Evolutionary conservation across 768 basidiomycete genomes (phyloP).

Genomic region (Chlorophyllum brunneum): DNA sequence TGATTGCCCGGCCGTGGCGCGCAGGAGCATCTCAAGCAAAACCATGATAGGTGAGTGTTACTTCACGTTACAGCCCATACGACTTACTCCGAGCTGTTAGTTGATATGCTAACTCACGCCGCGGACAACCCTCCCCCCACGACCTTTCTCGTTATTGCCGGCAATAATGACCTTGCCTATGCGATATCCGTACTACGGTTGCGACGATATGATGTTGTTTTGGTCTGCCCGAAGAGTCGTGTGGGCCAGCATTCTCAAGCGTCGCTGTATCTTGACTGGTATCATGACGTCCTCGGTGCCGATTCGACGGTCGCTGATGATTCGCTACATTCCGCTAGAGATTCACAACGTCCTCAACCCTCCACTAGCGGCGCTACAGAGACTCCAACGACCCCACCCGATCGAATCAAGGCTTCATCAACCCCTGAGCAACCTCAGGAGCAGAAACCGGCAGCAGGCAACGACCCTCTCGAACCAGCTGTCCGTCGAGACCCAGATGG

Average conservation of each 20-base stretch:
- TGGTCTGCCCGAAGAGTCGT: slow-evolving; percentile 37
- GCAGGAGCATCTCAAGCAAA: slow-evolving; percentile 9
- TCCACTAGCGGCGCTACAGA: not conserved
- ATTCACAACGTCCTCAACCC: not conserved
- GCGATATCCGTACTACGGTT: slow-evolving; percentile 37
- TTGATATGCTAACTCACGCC: slow-evolving; percentile 26
- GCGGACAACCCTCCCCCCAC: slow-evolving; percentile 42
- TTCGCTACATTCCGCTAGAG: not conserved
- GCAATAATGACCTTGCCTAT: slow-evolving; percentile 42
- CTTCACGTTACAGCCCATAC: not conserved
- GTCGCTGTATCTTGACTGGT: slow-evolving; percentile 44
- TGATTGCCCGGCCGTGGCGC: slow-evolving; percentile 8
- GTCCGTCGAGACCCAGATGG: not conserved
- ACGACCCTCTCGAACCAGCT: not conserved
- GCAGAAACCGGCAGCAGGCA: not conserved
- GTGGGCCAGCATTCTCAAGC: slow-evolving; percentile 43
- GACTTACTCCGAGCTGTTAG: slow-evolving; percentile 6
- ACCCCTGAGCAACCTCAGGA: not conserved
- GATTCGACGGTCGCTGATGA: not conserved
- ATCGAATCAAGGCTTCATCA: not conserved
- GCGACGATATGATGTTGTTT: slow-evolving; percentile 32
- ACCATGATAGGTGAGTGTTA: slow-evolving; percentile 6
- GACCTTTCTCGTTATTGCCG: slow-evolving; percentile 44
- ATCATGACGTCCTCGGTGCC: slow-evolving; percentile 29
- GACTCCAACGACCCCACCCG: not conserved